Conservation (phyloP, 75 land plant species). For the Selaginella tamariscina region DNA sequence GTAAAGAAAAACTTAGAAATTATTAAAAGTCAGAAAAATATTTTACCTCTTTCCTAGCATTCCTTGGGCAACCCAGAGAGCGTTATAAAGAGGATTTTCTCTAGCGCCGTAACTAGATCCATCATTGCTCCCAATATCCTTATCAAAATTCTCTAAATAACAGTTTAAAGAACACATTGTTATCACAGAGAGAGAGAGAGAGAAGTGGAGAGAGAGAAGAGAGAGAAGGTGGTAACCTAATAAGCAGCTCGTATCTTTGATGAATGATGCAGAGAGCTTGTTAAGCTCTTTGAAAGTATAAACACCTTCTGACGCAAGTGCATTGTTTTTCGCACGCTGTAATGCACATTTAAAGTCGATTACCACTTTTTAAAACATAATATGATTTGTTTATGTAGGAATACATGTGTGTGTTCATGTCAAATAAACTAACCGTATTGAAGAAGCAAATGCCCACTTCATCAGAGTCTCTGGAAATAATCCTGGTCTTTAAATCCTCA, state of each 20-base stretch:
- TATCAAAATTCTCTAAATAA: conserved; percentile 50
- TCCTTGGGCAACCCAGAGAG: conserved; percentile 95
- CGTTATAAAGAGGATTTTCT: conserved; percentile 85
- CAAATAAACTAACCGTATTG: conserved; percentile 55
- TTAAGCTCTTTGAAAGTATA: conserved; percentile 64
- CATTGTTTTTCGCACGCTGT: conserved; percentile 77
- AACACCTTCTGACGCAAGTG: conserved; percentile 69
- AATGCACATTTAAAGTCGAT: neutral
- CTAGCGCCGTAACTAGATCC: conserved; percentile 43
- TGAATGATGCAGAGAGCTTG: conserved; percentile 67
- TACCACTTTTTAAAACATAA: no score
- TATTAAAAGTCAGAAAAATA: neutral
- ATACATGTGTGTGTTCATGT: neutral
- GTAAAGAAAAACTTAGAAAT: conserved; percentile 4
- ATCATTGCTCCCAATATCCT: conserved; percentile 63
- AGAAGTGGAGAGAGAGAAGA: neutral
- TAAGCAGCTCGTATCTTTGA: conserved; percentile 52
- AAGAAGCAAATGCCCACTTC: conserved; percentile 96
- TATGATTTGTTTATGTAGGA: no score
- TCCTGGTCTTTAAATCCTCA: conserved; percentile 58
- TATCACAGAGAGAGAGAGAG: neutral
- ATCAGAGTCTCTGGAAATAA: conserved; percentile 62
- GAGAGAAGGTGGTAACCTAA: conserved; percentile 33
- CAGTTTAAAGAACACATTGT: neutral
- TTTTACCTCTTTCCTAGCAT: conserved; percentile 82